Evolutionary conservation across 1,284 basidiomycete genomes (phyloP).

Genomic region (Leccinum olivaceoglutinosum): DNA sequence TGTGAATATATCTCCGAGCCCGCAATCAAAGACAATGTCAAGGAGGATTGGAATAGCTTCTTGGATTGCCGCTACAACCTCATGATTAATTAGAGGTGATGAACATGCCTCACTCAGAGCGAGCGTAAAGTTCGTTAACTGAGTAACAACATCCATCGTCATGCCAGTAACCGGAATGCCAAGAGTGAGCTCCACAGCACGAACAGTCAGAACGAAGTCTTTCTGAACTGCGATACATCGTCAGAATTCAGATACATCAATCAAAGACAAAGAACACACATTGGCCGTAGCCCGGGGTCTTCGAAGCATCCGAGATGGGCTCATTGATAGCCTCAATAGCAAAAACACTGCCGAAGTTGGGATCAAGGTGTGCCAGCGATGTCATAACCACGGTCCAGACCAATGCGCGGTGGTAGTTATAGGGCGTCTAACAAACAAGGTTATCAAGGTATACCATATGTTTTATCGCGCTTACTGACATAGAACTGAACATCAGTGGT

Average conservation of each 20-base stretch:
- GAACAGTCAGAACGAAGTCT: conserved; percentile 63
- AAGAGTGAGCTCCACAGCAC: conserved; percentile 57
- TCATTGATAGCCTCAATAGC: conserved; percentile 74
- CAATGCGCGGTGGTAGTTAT: conserved; percentile 71
- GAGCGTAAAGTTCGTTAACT: conserved; percentile 38
- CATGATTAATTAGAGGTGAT: conserved; percentile 34
- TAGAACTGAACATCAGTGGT: conserved; percentile 71
- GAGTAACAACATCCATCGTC: conserved; percentile 12
- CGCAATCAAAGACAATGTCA: conserved; percentile 35
- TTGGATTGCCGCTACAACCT: conserved; percentile 41
- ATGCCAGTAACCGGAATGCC: conserved; percentile 55
- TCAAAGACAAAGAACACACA: conserved; percentile 37
- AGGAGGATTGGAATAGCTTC: conserved; percentile 48
- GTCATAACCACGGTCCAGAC: conserved; percentile 79
- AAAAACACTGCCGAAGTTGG: conserved; percentile 60
- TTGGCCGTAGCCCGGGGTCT: conserved; percentile 62
- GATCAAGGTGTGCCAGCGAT: conserved; percentile 59
- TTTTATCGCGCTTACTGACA: conserved; percentile 30
- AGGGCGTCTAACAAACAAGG: conserved; percentile 41
- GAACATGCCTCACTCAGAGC: conserved; percentile 34
- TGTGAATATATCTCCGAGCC: conserved; percentile 25
- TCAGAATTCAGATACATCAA: conserved; percentile 1
- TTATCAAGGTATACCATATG: conserved; percentile 3
- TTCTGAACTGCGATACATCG: conserved; percentile 49
- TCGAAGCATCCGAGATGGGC: conserved; percentile 59